phyloP scores from a whole-genome alignment of 2,329 filamentous ascomycete species.

The Pseudomassariella vexata region DNA sequence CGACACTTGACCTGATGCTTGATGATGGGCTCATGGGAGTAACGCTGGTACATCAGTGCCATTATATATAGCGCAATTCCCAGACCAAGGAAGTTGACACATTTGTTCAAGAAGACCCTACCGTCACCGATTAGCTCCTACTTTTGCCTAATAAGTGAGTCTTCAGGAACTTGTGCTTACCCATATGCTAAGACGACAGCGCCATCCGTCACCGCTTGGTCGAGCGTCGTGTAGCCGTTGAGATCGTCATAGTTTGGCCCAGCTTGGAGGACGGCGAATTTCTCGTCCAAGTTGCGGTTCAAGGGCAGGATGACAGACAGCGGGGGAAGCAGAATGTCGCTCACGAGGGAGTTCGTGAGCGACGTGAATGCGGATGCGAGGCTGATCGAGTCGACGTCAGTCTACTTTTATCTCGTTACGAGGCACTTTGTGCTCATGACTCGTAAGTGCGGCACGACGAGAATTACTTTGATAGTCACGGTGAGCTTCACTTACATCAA shows the following conservation, averaged over 20 bases:
- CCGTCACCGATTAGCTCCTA: background rate
- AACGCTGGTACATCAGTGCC: conserved; percentile 54
- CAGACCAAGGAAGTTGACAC: conserved; percentile 61
- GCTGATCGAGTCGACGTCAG: conserved; percentile 28
- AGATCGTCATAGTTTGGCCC: conserved; percentile 48
- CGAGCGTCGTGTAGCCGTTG: conserved; percentile 62
- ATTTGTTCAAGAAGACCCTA: conserved; percentile 56
- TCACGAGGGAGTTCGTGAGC: conserved; percentile 66
- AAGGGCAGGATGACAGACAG: conserved; percentile 64
- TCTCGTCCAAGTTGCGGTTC: conserved; percentile 66
- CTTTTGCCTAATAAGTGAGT: background rate
- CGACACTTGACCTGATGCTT: conserved; percentile 64
- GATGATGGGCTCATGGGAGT: conserved; percentile 62
- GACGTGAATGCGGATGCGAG: conserved; percentile 66
- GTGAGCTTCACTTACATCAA: conserved; percentile 52
- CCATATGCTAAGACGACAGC: conserved; percentile 69
- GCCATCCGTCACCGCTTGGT: conserved; percentile 64
- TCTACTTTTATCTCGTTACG: background rate
- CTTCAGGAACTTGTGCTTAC: no score
- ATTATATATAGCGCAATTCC: conserved; percentile 61
- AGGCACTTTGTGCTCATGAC: background rate
- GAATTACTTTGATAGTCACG: no score
- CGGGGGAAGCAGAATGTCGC: conserved; percentile 63
- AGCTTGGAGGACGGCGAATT: conserved; percentile 59
- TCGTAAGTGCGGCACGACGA: no score